Conservation (phyloP, 2,329 filamentous ascomycete species). For the Colletotrichum melonis region DNA sequence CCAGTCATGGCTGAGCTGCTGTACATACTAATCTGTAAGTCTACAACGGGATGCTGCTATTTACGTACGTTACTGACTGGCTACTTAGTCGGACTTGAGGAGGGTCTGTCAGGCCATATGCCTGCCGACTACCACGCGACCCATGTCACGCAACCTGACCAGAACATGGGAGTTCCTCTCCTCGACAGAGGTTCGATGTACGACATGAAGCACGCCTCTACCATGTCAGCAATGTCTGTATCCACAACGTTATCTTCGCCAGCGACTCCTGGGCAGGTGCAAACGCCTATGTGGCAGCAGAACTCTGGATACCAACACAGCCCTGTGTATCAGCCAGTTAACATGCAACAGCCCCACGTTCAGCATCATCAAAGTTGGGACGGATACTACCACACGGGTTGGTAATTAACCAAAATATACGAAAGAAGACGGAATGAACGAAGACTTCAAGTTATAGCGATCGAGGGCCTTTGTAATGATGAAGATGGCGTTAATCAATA, state of each 20-base stretch:
- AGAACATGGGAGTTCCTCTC: conserved; percentile 15
- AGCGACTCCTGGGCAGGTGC: background rate
- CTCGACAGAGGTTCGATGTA: conserved; percentile 12
- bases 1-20: conserved; percentile 43
- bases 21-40: conserved; percentile 42
- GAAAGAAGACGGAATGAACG: too few species aligned
- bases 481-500: background rate
- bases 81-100: conserved; percentile 20
- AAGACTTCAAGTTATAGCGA: background rate
- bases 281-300: background rate
- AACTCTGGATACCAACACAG: background rate
- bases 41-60: background rate
- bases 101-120: conserved; percentile 31
- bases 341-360: background rate
- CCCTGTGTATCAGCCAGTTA: conserved; percentile 3
- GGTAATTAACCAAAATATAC: background rate
- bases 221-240: background rate
- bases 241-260: background rate
- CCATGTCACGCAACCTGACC: background rate
- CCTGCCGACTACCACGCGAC: conserved; percentile 29
- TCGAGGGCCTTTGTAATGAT: background rate
- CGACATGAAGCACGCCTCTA: conserved; percentile 4
- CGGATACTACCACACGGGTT: conserved; percentile 4
- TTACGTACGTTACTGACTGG: background rate
- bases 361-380: conserved; percentile 8